Conservation (phyloP, 129 eudicot genomes). For the Oenanthe sinensis region DNA sequence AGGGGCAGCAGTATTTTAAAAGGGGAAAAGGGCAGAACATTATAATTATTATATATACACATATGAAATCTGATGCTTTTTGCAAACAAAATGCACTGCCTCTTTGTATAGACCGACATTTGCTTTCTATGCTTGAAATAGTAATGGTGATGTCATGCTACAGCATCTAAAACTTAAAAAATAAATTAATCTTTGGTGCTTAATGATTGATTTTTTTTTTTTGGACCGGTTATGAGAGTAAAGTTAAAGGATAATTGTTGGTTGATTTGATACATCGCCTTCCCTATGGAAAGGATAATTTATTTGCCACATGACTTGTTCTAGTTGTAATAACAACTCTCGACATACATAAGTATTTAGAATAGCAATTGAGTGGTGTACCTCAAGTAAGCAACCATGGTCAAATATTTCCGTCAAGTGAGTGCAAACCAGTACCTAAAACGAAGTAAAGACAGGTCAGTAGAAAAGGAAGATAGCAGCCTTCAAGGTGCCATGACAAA, state of each 20-base stretch:
- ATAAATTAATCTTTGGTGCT: background rate
- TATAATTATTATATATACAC: too few relatives aligned
- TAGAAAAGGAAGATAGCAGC: slow-evolving; percentile 12
- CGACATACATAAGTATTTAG: background rate
- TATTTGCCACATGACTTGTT: background rate
- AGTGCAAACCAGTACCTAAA: slow-evolving; percentile 70
- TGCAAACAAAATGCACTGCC: background rate
- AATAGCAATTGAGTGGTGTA: slow-evolving; percentile 13
- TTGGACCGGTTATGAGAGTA: background rate
- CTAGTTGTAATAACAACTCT: background rate
- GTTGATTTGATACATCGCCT: background rate
- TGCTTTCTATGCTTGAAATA: background rate
- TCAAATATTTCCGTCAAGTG: slow-evolving; percentile 80
- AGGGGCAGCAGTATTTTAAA: background rate
- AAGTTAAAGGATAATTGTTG: background rate
- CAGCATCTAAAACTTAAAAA: background rate
- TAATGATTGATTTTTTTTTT: background rate
- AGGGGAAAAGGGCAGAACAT: background rate
- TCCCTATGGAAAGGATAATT: background rate
- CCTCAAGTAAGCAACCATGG: slow-evolving; percentile 53
- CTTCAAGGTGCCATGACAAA: background rate
- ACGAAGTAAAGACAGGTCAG: background rate
- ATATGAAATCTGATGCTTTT: background rate
- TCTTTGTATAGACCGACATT: background rate
- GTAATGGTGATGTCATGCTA: background rate